Percentiles rank a stretch among this genome's conserved stretches.
Evolutionary conservation across 2,329 filamentous ascomycete genomes (phyloP).

Genomic region (Sporothrix pallida): DNA sequence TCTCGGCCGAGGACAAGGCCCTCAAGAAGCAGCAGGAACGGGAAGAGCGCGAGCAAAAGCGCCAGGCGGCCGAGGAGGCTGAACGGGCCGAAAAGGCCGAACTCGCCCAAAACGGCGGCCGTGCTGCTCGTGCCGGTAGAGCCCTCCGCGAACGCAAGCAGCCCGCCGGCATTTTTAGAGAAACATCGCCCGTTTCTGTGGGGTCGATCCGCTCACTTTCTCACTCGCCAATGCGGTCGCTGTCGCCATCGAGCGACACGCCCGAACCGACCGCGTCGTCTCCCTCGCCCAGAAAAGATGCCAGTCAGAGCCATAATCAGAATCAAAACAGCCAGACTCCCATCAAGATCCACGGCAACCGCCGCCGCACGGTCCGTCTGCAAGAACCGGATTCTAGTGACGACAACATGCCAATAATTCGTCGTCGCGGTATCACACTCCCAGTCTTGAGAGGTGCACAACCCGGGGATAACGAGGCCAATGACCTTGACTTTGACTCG

Average conservation of each 20-base stretch:
- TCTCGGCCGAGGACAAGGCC: conserved; percentile 31
- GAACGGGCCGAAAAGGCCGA: background rate
- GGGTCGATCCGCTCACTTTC: background rate
- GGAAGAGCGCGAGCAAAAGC: background rate
- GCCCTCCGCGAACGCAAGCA: conserved; percentile 14
- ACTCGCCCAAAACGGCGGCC: background rate
- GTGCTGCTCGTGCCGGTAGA: background rate
- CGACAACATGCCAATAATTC: background rate
- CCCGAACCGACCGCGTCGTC: too few relatives aligned
- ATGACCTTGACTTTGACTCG: too few relatives aligned
- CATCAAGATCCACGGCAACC: conserved; percentile 17
- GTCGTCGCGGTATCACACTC: background rate
- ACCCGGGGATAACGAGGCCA: too few relatives aligned
- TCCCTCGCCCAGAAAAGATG: background rate
- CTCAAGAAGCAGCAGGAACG: background rate
- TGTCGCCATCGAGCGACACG: background rate
- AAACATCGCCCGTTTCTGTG: background rate
- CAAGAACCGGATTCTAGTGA: conserved; percentile 2
- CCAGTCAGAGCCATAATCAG: background rate
- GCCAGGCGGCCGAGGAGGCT: background rate
- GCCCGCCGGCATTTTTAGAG: background rate
- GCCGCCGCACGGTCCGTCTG: conserved; percentile 1
- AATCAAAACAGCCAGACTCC: background rate
- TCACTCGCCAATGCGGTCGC: background rate
- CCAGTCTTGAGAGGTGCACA: background rate